These are phyloP conservation scores for Cotoneaster glaucophyllus DNA, from an alignment of 306 rosid genomes.

Conservation along the genomic window DNA sequence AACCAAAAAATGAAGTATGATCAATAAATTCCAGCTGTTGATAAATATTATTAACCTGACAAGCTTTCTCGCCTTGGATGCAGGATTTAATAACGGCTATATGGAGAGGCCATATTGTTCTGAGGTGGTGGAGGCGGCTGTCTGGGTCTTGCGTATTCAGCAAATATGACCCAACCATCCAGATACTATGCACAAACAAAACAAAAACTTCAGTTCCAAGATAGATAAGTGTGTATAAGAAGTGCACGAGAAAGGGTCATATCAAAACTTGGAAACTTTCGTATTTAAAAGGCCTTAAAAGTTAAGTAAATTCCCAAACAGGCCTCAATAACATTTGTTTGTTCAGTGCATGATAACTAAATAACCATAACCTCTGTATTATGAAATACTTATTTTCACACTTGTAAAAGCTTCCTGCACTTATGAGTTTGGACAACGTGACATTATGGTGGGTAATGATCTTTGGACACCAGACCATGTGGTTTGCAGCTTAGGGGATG, in stretches of 20 bases:
- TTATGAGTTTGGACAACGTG: background rate
- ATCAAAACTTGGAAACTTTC: background rate
- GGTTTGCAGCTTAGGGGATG: background rate
- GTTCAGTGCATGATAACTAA: background rate
- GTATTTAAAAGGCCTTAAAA: background rate
- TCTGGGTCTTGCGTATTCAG: conserved; percentile 91
- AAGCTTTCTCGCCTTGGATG: conserved; percentile 12
- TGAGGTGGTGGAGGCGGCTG: conserved; percentile 35
- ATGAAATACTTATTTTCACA: background rate
- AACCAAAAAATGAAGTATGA: background rate
- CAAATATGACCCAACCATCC: conserved; percentile 98
- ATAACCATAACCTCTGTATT: background rate
- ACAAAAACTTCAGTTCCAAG: background rate
- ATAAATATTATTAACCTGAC: conserved; percentile 13
- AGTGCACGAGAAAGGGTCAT: background rate
- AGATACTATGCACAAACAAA: conserved; percentile 51
- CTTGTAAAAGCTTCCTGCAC: background rate
- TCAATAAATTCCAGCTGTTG: conserved; percentile 2
- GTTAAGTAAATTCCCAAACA: background rate
- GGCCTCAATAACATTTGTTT: background rate
- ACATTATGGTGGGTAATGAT: background rate
- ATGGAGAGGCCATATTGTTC: conserved; percentile 25
- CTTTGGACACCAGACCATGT: background rate
- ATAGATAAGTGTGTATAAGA: background rate
- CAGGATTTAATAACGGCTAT: conserved; percentile 38